Evolutionary conservation across 2,329 filamentous ascomycete genomes (phyloP).

Genomic region (Phaeosphaeria sp.): DNA sequence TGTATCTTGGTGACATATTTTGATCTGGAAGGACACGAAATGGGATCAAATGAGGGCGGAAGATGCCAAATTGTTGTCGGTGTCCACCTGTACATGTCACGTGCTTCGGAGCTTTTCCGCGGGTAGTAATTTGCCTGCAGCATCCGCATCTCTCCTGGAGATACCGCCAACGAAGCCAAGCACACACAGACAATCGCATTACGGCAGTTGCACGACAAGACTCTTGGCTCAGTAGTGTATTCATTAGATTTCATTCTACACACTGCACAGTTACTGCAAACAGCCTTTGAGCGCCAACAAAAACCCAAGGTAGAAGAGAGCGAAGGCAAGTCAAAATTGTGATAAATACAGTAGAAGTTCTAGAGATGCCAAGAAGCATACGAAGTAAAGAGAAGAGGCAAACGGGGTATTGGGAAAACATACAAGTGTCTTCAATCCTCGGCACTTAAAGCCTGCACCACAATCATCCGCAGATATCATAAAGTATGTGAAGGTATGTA

Average conservation of each 20-base stretch:
- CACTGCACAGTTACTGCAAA: background rate
- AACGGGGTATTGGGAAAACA: conserved; percentile 4
- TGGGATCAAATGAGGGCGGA: background rate
- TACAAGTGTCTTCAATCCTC: background rate
- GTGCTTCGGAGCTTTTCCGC: background rate
- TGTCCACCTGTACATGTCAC: background rate
- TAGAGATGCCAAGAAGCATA: background rate
- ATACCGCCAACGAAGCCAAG: background rate
- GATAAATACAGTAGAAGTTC: background rate
- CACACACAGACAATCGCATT: background rate
- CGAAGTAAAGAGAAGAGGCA: background rate
- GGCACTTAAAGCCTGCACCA: background rate
- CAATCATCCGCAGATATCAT: background rate
- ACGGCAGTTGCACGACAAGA: background rate
- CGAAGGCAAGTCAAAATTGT: background rate
- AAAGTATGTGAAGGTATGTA: background rate
- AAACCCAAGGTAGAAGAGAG: background rate
- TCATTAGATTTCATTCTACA: background rate
- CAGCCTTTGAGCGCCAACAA: background rate
- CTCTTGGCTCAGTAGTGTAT: too few species aligned
- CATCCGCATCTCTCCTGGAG: background rate
- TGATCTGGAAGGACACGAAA: background rate
- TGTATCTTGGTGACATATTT: conserved; percentile 2
- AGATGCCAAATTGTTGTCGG: background rate
- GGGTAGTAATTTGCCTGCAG: background rate